phyloP scores from a whole-genome alignment of 441 rosid genomes.

The Eutrema salsugineum region DNA sequence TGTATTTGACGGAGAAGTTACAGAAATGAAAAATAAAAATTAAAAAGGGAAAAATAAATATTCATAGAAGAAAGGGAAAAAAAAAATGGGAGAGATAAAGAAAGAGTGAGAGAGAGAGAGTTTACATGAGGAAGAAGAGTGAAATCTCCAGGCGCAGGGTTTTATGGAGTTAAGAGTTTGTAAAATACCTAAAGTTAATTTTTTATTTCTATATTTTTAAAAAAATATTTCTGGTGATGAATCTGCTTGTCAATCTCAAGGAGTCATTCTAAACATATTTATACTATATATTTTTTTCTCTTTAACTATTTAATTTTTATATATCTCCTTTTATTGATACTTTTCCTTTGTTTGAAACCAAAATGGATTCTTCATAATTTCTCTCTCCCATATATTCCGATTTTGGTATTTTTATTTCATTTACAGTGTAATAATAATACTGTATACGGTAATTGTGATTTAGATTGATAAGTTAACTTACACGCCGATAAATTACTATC shows the following conservation, averaged over 20 bases:
- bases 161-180: constrained; percentile 43
- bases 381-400: background rate
- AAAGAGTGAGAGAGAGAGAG: constrained; percentile 25
- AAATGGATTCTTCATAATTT: constrained; percentile 50
- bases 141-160: constrained; percentile 47
- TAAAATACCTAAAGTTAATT: constrained; percentile 23
- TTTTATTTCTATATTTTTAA: constrained; percentile 22
- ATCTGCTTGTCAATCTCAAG: constrained; percentile 82
- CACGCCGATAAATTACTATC: background rate
- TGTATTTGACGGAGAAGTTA: constrained; percentile 21
- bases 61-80: constrained; percentile 7
- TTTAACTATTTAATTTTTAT: constrained; percentile 1
- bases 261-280: constrained; percentile 32
- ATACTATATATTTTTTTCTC: background rate
- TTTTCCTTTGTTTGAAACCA: constrained; percentile 30
- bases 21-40: constrained; percentile 12
- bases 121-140: constrained; percentile 37
- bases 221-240: constrained; percentile 44
- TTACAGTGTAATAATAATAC: background rate
- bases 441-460: background rate
- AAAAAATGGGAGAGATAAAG: background rate
- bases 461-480: background rate
- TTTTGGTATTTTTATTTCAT: background rate
- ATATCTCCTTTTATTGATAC: constrained; percentile 13
- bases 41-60: constrained; percentile 13